These are phyloP conservation scores for Vicia villosa DNA, from an alignment of 306 rosid genomes.

Conservation along the genomic window DNA sequence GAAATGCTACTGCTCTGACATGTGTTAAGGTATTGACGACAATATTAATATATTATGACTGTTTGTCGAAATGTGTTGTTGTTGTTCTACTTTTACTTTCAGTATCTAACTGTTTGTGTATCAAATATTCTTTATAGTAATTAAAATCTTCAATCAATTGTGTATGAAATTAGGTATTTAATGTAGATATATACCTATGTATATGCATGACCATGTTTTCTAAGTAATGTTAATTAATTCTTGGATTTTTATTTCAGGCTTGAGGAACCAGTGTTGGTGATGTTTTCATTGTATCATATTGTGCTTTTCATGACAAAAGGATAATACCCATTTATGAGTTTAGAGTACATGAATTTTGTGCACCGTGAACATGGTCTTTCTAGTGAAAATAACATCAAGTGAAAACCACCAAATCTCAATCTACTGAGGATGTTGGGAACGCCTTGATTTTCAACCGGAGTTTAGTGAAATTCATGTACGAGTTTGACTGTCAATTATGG, in stretches of 20 bases:
- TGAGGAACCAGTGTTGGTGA: conserved; percentile 85
- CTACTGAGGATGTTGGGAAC: no score
- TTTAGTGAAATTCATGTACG: no score
- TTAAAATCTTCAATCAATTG: neutral
- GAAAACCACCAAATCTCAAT: no score
- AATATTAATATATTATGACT: no score
- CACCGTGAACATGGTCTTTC: no score
- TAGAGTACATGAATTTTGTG: no score
- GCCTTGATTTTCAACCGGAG: no score
- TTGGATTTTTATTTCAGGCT: conserved; percentile 55
- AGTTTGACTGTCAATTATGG: no score
- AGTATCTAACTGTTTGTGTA: neutral
- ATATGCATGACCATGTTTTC: conserved; percentile 9
- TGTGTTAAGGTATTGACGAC: no score
- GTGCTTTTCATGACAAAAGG: conserved; percentile 96
- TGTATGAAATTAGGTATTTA: conserved; percentile 19
- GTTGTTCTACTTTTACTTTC: conserved; percentile 12
- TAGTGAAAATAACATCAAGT: no score
- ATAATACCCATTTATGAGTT: conserved; percentile 95
- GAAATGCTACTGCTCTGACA: no score
- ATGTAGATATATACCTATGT: conserved; percentile 11
- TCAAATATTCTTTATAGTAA: conserved; percentile 18
- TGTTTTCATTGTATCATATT: conserved; percentile 65
- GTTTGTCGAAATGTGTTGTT: neutral
- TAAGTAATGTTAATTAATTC: conserved; percentile 15